Base-by-base conservation (phyloP, 2,329 filamentous ascomycete species). In the Capronia epimyces region DNA sequence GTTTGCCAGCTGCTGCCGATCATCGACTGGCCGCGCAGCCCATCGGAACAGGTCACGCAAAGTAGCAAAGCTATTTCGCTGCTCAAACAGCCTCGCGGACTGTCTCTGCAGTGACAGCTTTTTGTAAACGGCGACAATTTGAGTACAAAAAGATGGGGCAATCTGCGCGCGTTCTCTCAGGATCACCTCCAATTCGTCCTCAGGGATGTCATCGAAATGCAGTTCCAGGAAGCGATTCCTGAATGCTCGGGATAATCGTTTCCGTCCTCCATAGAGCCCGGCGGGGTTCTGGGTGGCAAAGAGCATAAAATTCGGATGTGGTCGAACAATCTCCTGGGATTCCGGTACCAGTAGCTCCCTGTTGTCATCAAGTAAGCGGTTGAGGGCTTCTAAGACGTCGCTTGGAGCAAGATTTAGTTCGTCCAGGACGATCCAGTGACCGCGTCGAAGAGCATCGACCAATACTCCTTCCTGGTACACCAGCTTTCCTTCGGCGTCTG, bases 251-350 rank as follows among this genome's bases (percentile, higher is more conserved):
- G 93, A 97, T 6, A 99, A 75, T 0, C 88, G 83, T 65, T 99
- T 99, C 61, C 93, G 81, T 13, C 93, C 93, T 52, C 94, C 94
- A 62, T 99, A 99, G 1, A 98, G 72, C 29, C 93, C 93, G 18
- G 94, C 86, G 0, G 93, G 93, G 60, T 99, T 98, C 65, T 99
- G 93, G 0, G 93, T 99, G 1, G 93, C 93, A 64, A 98, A 98
- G 0, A 99, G 80, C 81, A 97, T 95, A 67, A 98, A 98, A 61
- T 94, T 90, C 24, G 89, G 83, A 59, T 98, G 90, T 0, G 93
- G 94, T 25, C 84, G 84, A 34, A 99, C 86, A 29, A 94, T 76
- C 66, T 98, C 90, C 67, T 98, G 93, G 0, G 93, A 97, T 67
- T 99, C 93, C 0, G 94, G 91, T 27, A 99, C 90, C 20, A 98